A percentile compares a stretch with the other conserved stretches of the same genome.
Evolutionary conservation across 306 rosid genomes (phyloP).

Genomic region (Acacia crassicarpa): DNA sequence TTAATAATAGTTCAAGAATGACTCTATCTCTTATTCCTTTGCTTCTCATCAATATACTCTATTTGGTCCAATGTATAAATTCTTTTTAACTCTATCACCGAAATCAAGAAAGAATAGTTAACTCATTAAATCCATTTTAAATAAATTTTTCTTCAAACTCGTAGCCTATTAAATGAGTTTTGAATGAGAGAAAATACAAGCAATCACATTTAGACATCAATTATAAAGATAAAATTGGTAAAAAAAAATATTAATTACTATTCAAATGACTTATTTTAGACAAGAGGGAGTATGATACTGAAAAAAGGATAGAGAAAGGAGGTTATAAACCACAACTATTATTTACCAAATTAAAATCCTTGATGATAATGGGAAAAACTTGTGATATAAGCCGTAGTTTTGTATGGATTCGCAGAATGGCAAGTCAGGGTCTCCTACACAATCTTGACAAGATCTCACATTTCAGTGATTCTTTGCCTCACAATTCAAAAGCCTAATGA

Average conservation of each 20-base stretch:
- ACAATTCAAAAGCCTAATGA: constrained; percentile 4
- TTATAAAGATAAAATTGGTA: too few relatives aligned
- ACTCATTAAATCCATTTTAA: too few relatives aligned
- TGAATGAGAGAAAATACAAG: too few relatives aligned
- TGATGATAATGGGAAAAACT: constrained; percentile 1
- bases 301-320: neutral
- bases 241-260: too few relatives aligned
- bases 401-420: constrained; percentile 20
- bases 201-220: too few relatives aligned
- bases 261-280: too few relatives aligned
- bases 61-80: too few relatives aligned
- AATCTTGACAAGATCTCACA: constrained; percentile 30
- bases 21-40: neutral
- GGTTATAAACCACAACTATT: constrained; percentile 5
- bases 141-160: too few relatives aligned
- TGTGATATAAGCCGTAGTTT: constrained; percentile 2
- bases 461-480: constrained; percentile 37
- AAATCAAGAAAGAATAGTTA: too few relatives aligned
- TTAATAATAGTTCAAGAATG: neutral
- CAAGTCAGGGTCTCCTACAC: constrained; percentile 29
- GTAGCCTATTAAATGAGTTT: too few relatives aligned
- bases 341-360: constrained; percentile 11
- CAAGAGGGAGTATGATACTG: neutral
- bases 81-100: too few relatives aligned
- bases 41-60: constrained; percentile 9